These are phyloP conservation scores for Stagonosporopsis cucurbitacearum DNA, from an alignment of 2,329 filamentous ascomycete species.

Conservation along the genomic window DNA sequence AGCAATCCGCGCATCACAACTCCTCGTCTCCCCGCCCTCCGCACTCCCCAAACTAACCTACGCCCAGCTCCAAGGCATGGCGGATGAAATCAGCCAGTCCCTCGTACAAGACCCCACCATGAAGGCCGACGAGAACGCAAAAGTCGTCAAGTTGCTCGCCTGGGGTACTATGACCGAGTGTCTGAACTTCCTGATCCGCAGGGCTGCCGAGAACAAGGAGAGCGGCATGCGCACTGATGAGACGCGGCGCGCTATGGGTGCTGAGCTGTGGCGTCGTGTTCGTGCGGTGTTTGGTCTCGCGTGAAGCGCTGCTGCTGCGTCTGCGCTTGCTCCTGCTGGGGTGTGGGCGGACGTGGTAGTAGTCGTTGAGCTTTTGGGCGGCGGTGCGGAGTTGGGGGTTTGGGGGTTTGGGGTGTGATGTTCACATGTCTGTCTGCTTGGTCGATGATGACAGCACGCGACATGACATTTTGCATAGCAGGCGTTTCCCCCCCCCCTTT, in stretches of 20 bases:
- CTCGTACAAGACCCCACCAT: slow-evolving; percentile 55
- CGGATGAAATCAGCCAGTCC: slow-evolving; percentile 79
- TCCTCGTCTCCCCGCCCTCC: slow-evolving; percentile 38
- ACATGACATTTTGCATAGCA: too few relatives aligned
- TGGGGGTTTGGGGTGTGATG: neutral
- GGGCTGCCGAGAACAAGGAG: slow-evolving; percentile 68
- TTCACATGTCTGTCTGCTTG: too few relatives aligned
- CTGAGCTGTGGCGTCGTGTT: slow-evolving; percentile 55
- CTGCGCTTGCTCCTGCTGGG: too few relatives aligned
- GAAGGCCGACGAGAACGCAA: slow-evolving; percentile 47
- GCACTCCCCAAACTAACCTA: slow-evolving; percentile 58
- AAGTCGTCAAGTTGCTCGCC: slow-evolving; percentile 62
- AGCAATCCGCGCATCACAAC: slow-evolving; percentile 56
- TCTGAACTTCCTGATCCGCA: slow-evolving; percentile 72
- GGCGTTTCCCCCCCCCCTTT: neutral
- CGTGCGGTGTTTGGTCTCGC: slow-evolving; percentile 37
- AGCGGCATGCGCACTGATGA: slow-evolving; percentile 62
- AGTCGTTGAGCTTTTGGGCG: too few relatives aligned
- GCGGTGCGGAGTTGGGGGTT: too few relatives aligned
- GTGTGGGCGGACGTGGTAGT: too few relatives aligned
- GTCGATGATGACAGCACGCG: too few relatives aligned
- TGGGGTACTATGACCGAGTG: slow-evolving; percentile 73
- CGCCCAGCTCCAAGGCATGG: slow-evolving; percentile 93
- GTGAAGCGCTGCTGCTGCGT: slow-evolving; percentile 2
- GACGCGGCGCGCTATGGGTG: slow-evolving; percentile 58